Evolutionary conservation across 441 rosid species (phyloP).

Genomic region (Erodium moschatum): DNA sequence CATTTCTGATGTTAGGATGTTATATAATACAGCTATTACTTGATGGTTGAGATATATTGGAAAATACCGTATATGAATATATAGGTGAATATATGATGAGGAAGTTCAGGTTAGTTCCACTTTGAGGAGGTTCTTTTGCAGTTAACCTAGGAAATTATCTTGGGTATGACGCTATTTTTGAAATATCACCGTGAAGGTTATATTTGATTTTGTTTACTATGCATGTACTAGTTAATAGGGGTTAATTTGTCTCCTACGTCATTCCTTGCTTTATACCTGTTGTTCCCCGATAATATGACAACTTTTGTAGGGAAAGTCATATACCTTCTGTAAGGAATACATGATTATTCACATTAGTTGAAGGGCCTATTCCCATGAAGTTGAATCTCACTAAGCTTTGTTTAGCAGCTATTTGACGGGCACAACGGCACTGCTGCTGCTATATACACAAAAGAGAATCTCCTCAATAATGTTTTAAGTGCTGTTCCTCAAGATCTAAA

Average conservation of each 20-base stretch:
- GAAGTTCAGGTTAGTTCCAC: background rate
- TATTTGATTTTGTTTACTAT: background rate
- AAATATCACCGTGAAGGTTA: background rate
- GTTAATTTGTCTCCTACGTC: background rate
- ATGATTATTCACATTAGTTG: background rate
- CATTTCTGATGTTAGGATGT: background rate
- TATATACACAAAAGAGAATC: constrained; percentile 86
- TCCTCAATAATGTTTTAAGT: constrained; percentile 62
- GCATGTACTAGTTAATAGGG: background rate
- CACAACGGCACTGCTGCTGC: constrained; percentile 98
- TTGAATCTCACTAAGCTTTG: background rate
- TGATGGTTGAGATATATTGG: background rate
- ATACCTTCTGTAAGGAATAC: background rate
- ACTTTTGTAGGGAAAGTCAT: background rate
- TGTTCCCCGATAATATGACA: background rate
- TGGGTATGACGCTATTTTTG: background rate
- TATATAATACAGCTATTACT: background rate
- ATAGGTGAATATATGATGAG: background rate
- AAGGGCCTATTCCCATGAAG: background rate
- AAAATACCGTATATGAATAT: background rate
- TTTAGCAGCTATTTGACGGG: constrained; percentile 88
- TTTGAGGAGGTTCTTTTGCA: too few species aligned
- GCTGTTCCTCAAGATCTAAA: constrained; percentile 85
- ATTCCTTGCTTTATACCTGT: background rate
- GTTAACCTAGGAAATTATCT: background rate